Evolutionary conservation across 2,329 filamentous ascomycete genomes (phyloP).

Genomic region (Penicillium thymicola): DNA sequence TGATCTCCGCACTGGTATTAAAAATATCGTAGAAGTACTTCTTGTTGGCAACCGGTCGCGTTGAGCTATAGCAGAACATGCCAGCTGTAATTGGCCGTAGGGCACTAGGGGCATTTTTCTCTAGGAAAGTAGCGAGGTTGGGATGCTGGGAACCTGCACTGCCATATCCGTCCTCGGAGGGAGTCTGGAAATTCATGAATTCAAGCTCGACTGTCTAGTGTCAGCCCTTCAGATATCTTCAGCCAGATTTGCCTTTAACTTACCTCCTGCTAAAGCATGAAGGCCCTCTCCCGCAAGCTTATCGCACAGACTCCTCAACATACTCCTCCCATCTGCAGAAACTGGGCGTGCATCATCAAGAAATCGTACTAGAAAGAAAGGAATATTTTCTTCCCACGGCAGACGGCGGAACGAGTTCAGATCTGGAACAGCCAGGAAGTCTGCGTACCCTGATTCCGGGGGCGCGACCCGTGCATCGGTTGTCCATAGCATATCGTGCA

Average conservation of each 20-base stretch:
- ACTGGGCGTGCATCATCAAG: conserved; percentile 69
- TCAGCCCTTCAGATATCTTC: conserved; percentile 1
- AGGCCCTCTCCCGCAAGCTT: conserved; percentile 65
- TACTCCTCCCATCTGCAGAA: conserved; percentile 71
- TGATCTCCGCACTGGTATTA: conserved; percentile 71
- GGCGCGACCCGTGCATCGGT: conserved; percentile 65
- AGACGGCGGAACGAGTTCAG: conserved; percentile 72
- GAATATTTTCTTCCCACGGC: conserved; percentile 82
- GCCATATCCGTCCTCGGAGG: conserved; percentile 27
- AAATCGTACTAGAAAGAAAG: conserved; percentile 80
- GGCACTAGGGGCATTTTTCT: conserved; percentile 64
- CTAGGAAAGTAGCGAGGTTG: conserved; percentile 69
- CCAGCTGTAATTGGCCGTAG: conserved; percentile 81
- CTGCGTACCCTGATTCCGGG: conserved; percentile 85
- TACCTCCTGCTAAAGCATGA: conserved; percentile 85
- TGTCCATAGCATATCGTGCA: conserved; percentile 83
- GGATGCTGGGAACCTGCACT: conserved; percentile 76
- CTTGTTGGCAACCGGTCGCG: conserved; percentile 78
- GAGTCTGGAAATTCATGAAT: conserved; percentile 52
- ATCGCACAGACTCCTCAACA: conserved; percentile 65
- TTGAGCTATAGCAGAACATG: conserved; percentile 92
- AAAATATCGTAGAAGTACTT: conserved; percentile 87
- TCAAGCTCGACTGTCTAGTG: conserved; percentile 73
- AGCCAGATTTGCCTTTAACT: conserved; percentile 25
- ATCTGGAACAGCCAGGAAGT: conserved; percentile 77